Conservation (phyloP, 371 early-diverging fungal genomes). For the Actinomucor elegans region DNA sequence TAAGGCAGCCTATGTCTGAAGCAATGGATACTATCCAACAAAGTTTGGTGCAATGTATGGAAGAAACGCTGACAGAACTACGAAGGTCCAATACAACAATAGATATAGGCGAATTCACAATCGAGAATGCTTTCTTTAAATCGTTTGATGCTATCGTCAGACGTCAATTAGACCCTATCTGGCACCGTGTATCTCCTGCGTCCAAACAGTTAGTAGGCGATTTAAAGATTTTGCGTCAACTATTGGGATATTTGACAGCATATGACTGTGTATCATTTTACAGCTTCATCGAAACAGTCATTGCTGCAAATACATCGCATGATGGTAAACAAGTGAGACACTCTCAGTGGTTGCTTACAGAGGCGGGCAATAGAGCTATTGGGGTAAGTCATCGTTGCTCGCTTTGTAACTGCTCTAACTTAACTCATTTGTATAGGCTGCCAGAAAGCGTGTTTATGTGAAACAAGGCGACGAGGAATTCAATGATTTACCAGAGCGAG, state of each 20-base stretch:
- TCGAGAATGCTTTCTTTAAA: conserved; percentile 83
- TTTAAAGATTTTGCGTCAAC: conserved; percentile 66
- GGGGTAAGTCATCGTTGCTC: conserved; percentile 27
- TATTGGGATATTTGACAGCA: conserved; percentile 71
- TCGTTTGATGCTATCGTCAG: conserved; percentile 80
- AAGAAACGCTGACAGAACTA: conserved; percentile 77
- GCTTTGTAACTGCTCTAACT: not conserved
- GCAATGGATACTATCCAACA: conserved; percentile 85
- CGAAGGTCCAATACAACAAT: conserved; percentile 66
- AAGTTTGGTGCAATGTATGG: conserved; percentile 83
- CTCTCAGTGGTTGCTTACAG: conserved; percentile 83
- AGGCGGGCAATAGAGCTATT: conserved; percentile 81
- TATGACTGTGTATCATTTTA: conserved; percentile 92
- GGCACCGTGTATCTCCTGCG: conserved; percentile 80
- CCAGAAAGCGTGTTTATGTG: conserved; percentile 65
- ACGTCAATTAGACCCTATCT: conserved; percentile 80
- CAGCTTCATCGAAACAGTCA: conserved; percentile 80
- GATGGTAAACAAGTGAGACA: conserved; percentile 38
- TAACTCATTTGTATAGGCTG: conserved; percentile 33
- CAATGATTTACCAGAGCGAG: not conserved
- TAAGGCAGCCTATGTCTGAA: conserved; percentile 79
- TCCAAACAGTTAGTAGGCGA: conserved; percentile 81
- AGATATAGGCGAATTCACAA: conserved; percentile 80
- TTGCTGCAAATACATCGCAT: conserved; percentile 53
- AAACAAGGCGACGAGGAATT: conserved; percentile 44